phyloP scores from a whole-genome alignment of 495 filamentous ascomycete species.

The Penicillium pulvis region DNA sequence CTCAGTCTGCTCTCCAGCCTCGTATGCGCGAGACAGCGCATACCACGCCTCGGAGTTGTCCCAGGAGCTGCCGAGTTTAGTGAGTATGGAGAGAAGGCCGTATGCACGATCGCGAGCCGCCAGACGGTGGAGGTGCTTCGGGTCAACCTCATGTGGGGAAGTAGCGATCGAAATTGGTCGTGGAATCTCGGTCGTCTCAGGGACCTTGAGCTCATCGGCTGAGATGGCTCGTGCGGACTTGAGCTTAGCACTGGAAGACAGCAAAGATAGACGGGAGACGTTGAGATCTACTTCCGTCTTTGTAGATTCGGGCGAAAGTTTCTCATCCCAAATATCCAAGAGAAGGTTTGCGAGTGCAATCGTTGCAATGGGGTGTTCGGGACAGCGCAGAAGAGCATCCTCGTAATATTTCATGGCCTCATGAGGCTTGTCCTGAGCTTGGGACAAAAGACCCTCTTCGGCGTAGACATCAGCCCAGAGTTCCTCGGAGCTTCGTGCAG shows the following conservation, averaged over 20 bases:
- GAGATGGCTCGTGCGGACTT: slow-evolving; percentile 25
- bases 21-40: slow-evolving; percentile 79
- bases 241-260: slow-evolving; percentile 24
- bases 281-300: slow-evolving; percentile 36
- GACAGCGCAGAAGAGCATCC: slow-evolving; percentile 69
- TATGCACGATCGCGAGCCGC: slow-evolving; percentile 85
- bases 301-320: slow-evolving; percentile 45
- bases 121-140: slow-evolving; percentile 72
- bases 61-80: slow-evolving; percentile 86
- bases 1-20: slow-evolving; percentile 77
- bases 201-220: slow-evolving; percentile 26
- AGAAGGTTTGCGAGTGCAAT: slow-evolving; percentile 82
- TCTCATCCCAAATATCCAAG: slow-evolving; percentile 79
- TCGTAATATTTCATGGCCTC: slow-evolving; percentile 75
- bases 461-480: slow-evolving; percentile 78
- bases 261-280: slow-evolving; percentile 29
- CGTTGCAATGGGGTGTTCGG: slow-evolving; percentile 77
- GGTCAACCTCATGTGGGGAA: slow-evolving; percentile 38
- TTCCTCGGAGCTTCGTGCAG: slow-evolving; percentile 73
- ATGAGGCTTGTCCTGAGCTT: slow-evolving; percentile 62
- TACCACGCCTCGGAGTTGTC: slow-evolving; percentile 95
- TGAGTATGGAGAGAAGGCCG: slow-evolving; percentile 75
- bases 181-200: slow-evolving; percentile 14
- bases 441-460: slow-evolving; percentile 71
- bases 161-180: slow-evolving; percentile 12